A percentile compares a stretch with the other conserved stretches of the same genome.
Conservation (phyloP, 257 asterid genomes). For the Coffea eugenioides region DNA sequence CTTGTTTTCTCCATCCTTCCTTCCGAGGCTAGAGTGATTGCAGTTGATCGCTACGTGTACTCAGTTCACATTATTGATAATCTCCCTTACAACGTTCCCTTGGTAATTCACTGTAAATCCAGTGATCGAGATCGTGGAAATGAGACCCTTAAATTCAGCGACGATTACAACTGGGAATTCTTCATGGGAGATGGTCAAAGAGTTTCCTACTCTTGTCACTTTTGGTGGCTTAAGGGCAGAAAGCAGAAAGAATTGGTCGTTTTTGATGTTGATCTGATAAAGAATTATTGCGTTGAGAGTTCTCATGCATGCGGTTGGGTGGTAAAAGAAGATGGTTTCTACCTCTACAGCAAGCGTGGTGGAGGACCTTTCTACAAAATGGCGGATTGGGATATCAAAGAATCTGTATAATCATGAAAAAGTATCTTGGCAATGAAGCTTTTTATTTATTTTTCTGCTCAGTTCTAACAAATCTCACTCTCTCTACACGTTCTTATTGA, state of each 20-base stretch:
- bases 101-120: neutral
- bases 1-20: neutral
- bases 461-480: too few species aligned
- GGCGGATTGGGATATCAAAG: too few species aligned
- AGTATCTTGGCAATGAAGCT: too few species aligned
- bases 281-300: too few species aligned
- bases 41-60: too few species aligned
- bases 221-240: neutral
- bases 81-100: neutral
- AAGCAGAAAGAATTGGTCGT: too few species aligned
- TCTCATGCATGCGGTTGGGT: neutral
- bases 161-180: neutral
- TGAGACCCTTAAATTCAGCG: neutral
- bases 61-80: neutral
- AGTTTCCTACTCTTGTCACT: neutral
- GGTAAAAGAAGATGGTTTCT: neutral
- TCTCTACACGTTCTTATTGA: too few species aligned
- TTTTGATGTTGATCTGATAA: too few species aligned
- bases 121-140: neutral
- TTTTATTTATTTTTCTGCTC: too few species aligned
- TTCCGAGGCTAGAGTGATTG: neutral
- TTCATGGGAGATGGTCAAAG: neutral
- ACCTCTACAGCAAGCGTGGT: neutral
- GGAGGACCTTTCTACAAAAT: too few species aligned
- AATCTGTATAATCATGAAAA: too few species aligned